These are phyloP conservation scores for Linnemannia hyalina DNA, from an alignment of 192 early-diverging fungal species.

Conservation along the genomic window DNA sequence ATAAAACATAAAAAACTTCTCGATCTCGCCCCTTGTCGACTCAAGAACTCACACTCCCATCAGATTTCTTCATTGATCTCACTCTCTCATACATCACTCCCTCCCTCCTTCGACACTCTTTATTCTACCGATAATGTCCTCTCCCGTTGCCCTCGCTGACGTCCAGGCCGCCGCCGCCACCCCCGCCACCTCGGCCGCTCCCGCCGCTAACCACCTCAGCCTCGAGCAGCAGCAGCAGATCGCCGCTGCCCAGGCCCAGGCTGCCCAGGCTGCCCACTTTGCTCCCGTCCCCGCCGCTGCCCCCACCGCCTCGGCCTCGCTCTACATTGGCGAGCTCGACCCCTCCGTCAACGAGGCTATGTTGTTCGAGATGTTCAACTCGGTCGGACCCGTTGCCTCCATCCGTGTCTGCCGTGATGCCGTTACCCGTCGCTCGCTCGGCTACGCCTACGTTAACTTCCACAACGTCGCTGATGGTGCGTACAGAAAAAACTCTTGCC, in stretches of 20 bases:
- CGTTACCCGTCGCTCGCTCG: conserved; percentile 94
- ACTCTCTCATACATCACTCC: background rate
- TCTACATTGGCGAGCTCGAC: conserved; percentile 98
- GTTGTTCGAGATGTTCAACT: conserved; percentile 97
- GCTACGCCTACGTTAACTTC: conserved; percentile 99
- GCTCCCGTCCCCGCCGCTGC: conserved; percentile 50
- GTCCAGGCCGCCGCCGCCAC: conserved; percentile 58
- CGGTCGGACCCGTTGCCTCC: conserved; percentile 93
- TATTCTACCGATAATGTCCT: conserved; percentile 34
- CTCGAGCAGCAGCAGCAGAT: conserved; percentile 65
- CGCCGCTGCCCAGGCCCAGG: conserved; percentile 51
- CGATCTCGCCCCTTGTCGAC: conserved; percentile 17
- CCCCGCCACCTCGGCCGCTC: conserved; percentile 39
- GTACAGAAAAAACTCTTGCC: conserved; percentile 4
- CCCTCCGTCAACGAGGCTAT: conserved; percentile 96
- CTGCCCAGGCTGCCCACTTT: conserved; percentile 57
- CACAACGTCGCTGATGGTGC: conserved; percentile 86
- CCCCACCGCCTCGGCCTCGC: conserved; percentile 75
- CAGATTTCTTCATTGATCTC: conserved; percentile 9
- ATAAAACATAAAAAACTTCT: conserved; percentile 16
- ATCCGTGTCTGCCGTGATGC: conserved; percentile 99
- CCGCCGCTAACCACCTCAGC: conserved; percentile 55
- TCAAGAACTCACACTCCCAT: background rate
- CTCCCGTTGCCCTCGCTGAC: conserved; percentile 45
- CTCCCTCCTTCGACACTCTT: conserved; percentile 4